Percentiles rank a stretch among this genome's conserved stretches.
Conservation (phyloP, 1,139 yeast genomes). For the Taphrina pruni region DNA sequence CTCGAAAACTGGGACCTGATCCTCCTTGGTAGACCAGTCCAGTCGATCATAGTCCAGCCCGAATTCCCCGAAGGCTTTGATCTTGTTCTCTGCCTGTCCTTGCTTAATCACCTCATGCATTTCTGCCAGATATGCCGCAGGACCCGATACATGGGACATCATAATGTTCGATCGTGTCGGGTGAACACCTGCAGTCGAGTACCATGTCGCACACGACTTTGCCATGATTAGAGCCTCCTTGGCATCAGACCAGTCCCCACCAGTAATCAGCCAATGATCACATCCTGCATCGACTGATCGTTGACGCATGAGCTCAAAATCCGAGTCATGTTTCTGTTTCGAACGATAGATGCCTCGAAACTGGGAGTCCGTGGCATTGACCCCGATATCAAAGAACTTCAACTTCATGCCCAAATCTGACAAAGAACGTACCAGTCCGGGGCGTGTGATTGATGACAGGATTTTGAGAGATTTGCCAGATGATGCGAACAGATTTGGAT, state of each 20-base stretch:
- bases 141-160: constrained; percentile 32
- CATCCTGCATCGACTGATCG: constrained; percentile 75
- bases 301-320: constrained; percentile 65
- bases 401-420: background rate
- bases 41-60: constrained; percentile 84
- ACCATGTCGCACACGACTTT: constrained; percentile 48
- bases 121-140: constrained; percentile 53
- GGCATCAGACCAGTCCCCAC: constrained; percentile 75
- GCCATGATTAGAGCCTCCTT: constrained; percentile 58
- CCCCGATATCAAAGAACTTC: constrained; percentile 42
- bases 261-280: constrained; percentile 75
- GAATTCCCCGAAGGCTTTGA: constrained; percentile 48
- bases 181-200: constrained; percentile 89
- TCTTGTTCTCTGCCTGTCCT: constrained; percentile 59
- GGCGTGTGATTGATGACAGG: too few species aligned
- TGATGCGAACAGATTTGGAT: too few species aligned
- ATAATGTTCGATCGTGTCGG: constrained; percentile 55
- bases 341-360: constrained; percentile 81
- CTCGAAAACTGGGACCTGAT: constrained; percentile 70
- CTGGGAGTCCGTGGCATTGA: constrained; percentile 84
- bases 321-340: constrained; percentile 68
- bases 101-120: constrained; percentile 59
- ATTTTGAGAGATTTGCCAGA: too few species aligned
- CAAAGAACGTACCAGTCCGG: background rate
- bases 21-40: constrained; percentile 70